Evolutionary conservation across 331 rosid genomes (phyloP), one percentile per base, ranked within the genome.

Genomic region (Prunus yedoensis): DNA sequence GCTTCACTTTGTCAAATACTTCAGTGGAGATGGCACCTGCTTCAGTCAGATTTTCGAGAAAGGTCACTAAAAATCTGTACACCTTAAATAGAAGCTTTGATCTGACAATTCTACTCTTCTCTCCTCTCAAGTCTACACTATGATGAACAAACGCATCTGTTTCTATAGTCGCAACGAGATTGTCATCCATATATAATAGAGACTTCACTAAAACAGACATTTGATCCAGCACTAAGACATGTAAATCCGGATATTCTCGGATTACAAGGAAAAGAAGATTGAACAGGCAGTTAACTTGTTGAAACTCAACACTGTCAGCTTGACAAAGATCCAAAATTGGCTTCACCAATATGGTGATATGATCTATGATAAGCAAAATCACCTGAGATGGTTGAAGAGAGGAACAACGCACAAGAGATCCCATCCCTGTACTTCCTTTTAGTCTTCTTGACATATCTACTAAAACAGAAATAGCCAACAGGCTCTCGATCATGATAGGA

Each of bases 1-100:
- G 80, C 84, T 84, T 85, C 82, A 87, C 79, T 73, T 79, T 82
- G n/a, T 72, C 79, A 70, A 76, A 84, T 43, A 78, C 77, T 47
- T 27, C n/a, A 4, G 54, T 8, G 60, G 78, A 60, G 30, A 85
- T 35, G 49, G 73, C 50, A 27, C 73, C 74, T 46, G 75, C 80
- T 73, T 67, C 69, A 52, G 49, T 74, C 10, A 83, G 87, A 82
- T 9, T 66, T 67, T 86, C 89, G 57, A 87, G 79, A 66, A 38
- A 85, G 57, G 71, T 53, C 56, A 73, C 80, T 21, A 85, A 56
- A 85, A 83, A 82, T 43, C 85, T 83, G 72, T 85, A 80, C 28
- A 85, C 49, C 17, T 61, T 77, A 54, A 57, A 58, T 25, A 73
- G 67, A 70, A 85, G 69, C 41, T 79, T 89, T 41, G 72, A 73